These are phyloP conservation scores for Colletotrichum tropicicola DNA, from an alignment of 2,329 filamentous ascomycete species.

Conservation along the genomic window DNA sequence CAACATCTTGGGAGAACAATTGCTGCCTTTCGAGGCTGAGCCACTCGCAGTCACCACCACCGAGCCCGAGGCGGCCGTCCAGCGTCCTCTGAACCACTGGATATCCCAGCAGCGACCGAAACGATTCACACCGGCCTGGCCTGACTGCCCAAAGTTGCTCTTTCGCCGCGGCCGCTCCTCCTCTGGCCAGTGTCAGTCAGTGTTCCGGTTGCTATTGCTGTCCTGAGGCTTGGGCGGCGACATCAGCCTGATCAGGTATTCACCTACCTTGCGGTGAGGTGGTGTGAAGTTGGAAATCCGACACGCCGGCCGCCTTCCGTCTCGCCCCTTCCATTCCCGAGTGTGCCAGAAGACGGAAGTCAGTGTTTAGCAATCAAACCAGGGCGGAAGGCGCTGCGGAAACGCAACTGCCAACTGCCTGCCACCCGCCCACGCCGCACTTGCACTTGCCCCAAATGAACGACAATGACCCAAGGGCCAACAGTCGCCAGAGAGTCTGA, in stretches of 20 bases:
- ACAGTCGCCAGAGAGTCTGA: not conserved
- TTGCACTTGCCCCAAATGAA: not conserved
- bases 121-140: not conserved
- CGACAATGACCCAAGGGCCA: slow-evolving; percentile 8
- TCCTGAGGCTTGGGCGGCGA: slow-evolving; percentile 21
- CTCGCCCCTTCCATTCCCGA: too few species aligned
- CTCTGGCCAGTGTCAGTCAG: not conserved
- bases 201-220: too few species aligned
- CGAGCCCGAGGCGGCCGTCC: not conserved
- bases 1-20: not conserved
- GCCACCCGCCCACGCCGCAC: not conserved
- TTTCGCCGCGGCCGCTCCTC: not conserved
- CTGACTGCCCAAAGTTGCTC: not conserved
- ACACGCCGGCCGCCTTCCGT: too few species aligned
- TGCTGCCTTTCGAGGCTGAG: not conserved
- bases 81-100: slow-evolving; percentile 4
- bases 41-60: not conserved
- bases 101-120: slow-evolving; percentile 3
- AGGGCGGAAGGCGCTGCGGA: too few species aligned
- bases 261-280: too few species aligned
- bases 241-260: slow-evolving; percentile 8
- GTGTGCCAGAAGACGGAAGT: too few species aligned
- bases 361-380: too few species aligned
- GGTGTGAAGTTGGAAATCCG: not conserved
- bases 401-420: too few species aligned